Evolutionary conservation across 371 early-diverging fungal genomes (phyloP), one percentile per base, ranked within the genome.

Genomic region (Mucor velutinosus): DNA sequence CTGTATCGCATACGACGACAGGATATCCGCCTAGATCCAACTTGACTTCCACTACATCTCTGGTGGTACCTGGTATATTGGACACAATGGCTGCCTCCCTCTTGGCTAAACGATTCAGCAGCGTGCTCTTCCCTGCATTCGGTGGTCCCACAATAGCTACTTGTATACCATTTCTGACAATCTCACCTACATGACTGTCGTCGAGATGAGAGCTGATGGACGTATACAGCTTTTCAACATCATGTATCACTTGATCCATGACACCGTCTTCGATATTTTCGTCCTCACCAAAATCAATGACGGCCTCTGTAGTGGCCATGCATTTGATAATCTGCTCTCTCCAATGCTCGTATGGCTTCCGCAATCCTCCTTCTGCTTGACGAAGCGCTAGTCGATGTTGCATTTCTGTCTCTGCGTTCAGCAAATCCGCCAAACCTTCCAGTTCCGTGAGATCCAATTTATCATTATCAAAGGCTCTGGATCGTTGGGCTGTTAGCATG

Each of bases 211-310:
- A 55, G 0, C 55, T 43, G 11, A 94, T 86, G 0, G 76, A 65
- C 14, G 57, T 47, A n/a, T 72, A 51, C 8, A 83, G 56, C 6
- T 64, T 23, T 0, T 53, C 43, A 12, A 82, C 64, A 17, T 74
- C 58, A 10, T 43, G 7, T 3, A 51, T 47, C 0, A 75, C 78
- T 64, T 78, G 64, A 11, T 85, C 83, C 21, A 87, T 82, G 0
- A 90, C 86, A 12, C 83, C 90, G 43, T 89, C 89, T 58, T 94
- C 94, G 35, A 93, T 89, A 23, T 89, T 81, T 65, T 94, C 94
- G 64, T 94, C 94, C 66, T 93, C 94, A 37, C 92, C 87, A 81
- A 94, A 94, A 62, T 94, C 94, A 27, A 94, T 93, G 6, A 88
- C 76, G 4, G 94, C 93, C 67, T 94, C 94, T 12, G 91, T 79